Evolutionary conservation across 176 grass and related monocot genomes (phyloP), one percentile per base, ranked within the genome.

Genomic region (Luzula sylvatica): DNA sequence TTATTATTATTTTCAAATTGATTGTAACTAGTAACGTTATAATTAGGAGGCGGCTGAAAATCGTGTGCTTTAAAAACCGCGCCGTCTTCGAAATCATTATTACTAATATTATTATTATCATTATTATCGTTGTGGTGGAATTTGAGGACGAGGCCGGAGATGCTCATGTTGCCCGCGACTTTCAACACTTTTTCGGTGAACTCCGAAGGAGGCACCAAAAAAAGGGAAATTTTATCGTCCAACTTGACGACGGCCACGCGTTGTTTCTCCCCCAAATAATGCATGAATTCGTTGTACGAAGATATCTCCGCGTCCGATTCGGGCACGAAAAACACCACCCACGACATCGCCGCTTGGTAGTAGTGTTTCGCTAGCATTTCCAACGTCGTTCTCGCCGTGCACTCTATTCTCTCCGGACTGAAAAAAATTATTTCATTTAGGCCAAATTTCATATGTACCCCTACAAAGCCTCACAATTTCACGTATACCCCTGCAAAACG

Each of bases 221-320:
- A 98, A 54, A 98, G 79, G 44, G 85, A 82, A 47, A 74, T 69
- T 51, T 65, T 77, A 61, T 90, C 92, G 60, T 73, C 86, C 57
- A 98, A 75, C 66, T 98, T 90, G 66, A 78, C 79, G 62, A 98
- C 92, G 24, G 92, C 92, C 50, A 82, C 78, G 38, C 81, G 85
- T 66, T 87, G 92, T 57, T 98, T 98, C 50, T 98, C 92, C 67
- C 74, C 81, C 26, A 90, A 75, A 58, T 90, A 90, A 55, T 86
- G 87, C 92, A 98, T 98, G 59, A 98, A 98, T 32, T 98, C 92
- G 74, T 90, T 98, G 63, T 90, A 98, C 23, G 79, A 81, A 59
- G 41, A 17, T 58, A 98, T 90, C 61, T 98, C 78, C 7, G 65
- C 53, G 74, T 98, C 92, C 67, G 79, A 86, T 79, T 88, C 81